A percentile compares a stretch with the other conserved stretches of the same genome.
Conservation (phyloP, 2,329 filamentous ascomycete species). For the Fusarium sp. region DNA sequence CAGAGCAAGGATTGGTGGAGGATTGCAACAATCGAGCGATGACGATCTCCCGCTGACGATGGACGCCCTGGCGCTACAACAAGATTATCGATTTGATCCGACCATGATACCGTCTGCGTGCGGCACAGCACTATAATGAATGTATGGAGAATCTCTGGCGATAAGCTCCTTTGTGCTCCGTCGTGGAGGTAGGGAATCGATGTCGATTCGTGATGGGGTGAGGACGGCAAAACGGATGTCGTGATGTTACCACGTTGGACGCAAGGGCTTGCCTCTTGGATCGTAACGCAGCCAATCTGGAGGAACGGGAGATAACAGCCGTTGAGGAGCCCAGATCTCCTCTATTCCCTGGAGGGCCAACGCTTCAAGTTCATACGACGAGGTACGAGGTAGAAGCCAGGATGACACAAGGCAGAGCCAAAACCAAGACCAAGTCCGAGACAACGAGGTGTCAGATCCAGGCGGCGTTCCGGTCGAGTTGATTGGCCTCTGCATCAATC, state of each 20-base stretch:
- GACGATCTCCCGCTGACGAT: conserved; percentile 43
- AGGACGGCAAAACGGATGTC: not conserved
- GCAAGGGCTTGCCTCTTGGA: not conserved
- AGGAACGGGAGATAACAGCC: not conserved
- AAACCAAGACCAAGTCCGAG: not conserved
- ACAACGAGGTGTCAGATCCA: not conserved
- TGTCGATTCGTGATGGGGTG: conserved; percentile 23
- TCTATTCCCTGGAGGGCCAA: not conserved
- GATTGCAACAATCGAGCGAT: conserved; percentile 13
- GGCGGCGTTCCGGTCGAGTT: not conserved
- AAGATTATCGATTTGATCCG: conserved; percentile 34
- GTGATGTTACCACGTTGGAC: not conserved
- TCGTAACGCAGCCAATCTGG: not conserved
- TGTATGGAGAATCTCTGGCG: not conserved
- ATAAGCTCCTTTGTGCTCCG: not conserved
- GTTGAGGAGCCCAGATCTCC: not conserved
- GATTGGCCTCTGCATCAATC: not conserved
- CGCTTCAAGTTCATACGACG: conserved; percentile 9
- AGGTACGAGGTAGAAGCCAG: conserved; percentile 8
- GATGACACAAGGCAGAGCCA: not conserved
- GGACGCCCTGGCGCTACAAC: conserved; percentile 26
- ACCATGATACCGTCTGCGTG: not conserved
- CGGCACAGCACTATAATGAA: conserved; percentile 3
- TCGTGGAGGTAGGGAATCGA: conserved; percentile 24
- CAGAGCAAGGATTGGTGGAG: conserved; percentile 15